phyloP scores from a whole-genome alignment of 2,329 filamentous ascomycete species.

The Cercospora sesami region DNA sequence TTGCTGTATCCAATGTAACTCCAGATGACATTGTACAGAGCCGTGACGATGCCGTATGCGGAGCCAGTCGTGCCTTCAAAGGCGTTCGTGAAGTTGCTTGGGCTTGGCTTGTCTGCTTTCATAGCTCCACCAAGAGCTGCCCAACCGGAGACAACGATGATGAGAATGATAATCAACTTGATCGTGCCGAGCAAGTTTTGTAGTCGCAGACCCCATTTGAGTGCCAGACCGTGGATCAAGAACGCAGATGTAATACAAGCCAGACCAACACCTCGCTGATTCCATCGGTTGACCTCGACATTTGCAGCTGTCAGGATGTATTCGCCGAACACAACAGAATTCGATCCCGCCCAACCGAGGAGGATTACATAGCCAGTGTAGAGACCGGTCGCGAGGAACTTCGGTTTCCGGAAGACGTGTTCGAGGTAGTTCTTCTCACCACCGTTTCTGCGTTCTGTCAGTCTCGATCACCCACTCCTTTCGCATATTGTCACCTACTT shows the following conservation, averaged over 20 bases:
- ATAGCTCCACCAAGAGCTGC: slow-evolving; percentile 62
- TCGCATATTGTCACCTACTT: background rate
- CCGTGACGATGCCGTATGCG: slow-evolving; percentile 67
- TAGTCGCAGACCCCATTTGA: slow-evolving; percentile 67
- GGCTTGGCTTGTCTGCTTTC: slow-evolving; percentile 55
- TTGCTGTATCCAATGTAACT: slow-evolving; percentile 69
- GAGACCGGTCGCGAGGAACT: slow-evolving; percentile 61
- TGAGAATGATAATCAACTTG: slow-evolving; percentile 65
- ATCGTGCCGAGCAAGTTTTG: slow-evolving; percentile 66
- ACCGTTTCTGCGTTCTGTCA: slow-evolving; percentile 51
- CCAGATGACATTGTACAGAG: slow-evolving; percentile 71
- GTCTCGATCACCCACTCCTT: background rate
- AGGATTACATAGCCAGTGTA: slow-evolving; percentile 63
- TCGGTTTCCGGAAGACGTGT: slow-evolving; percentile 54
- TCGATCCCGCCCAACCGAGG: slow-evolving; percentile 64
- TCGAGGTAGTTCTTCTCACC: slow-evolving; percentile 56
- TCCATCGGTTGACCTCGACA: slow-evolving; percentile 64
- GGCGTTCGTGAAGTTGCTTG: slow-evolving; percentile 63
- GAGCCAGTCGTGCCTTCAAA: slow-evolving; percentile 67
- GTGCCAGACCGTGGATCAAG: slow-evolving; percentile 62
- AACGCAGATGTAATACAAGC: slow-evolving; percentile 66
- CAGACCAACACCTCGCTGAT: slow-evolving; percentile 66
- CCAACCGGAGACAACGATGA: slow-evolving; percentile 61
- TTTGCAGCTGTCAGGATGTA: slow-evolving; percentile 67
- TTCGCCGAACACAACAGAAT: slow-evolving; percentile 69